Percentiles rank a stretch among this genome's conserved stretches.
Evolutionary conservation across 73 alveolate genomes (phyloP).

Genomic region (Effrenium voratum): DNA sequence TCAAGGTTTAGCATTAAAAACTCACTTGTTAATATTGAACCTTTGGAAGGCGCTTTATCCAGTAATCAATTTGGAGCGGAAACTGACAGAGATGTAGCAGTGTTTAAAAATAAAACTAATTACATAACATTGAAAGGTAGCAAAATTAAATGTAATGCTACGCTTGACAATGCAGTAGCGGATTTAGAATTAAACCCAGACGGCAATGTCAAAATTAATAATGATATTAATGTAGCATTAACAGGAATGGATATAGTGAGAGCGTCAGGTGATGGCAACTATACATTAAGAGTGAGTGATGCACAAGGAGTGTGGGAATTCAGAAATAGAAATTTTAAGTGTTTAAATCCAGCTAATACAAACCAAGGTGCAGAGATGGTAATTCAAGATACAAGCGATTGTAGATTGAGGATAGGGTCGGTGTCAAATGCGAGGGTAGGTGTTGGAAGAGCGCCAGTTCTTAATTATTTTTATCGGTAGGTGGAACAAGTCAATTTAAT

Average conservation of each 20-base stretch:
- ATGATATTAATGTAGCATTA: neutral
- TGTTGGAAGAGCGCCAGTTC: neutral
- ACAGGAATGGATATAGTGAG: neutral
- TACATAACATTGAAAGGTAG: neutral
- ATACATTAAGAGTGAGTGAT: neutral
- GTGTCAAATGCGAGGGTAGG: neutral
- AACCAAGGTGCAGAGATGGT: neutral
- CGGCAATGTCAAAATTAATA: neutral
- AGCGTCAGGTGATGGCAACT: neutral
- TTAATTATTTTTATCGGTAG: neutral
- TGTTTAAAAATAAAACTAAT: neutral
- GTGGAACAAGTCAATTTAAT: neutral
- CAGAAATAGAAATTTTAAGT: neutral
- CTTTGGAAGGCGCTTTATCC: neutral
- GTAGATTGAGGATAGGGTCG: neutral
- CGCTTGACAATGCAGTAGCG: neutral
- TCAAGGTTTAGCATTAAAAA: neutral
- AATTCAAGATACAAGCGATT: neutral
- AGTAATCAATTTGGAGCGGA: neutral
- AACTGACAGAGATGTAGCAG: neutral
- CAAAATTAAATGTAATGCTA: neutral
- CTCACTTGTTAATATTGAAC: neutral
- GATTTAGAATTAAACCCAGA: neutral
- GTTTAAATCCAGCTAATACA: too few relatives aligned
- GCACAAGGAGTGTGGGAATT: neutral